Percentiles rank a stretch among this genome's conserved stretches.
These are phyloP conservation scores for Elymus sibiricus DNA, from an alignment of 176 grass and related monocot genomes.

Conservation along the genomic window DNA sequence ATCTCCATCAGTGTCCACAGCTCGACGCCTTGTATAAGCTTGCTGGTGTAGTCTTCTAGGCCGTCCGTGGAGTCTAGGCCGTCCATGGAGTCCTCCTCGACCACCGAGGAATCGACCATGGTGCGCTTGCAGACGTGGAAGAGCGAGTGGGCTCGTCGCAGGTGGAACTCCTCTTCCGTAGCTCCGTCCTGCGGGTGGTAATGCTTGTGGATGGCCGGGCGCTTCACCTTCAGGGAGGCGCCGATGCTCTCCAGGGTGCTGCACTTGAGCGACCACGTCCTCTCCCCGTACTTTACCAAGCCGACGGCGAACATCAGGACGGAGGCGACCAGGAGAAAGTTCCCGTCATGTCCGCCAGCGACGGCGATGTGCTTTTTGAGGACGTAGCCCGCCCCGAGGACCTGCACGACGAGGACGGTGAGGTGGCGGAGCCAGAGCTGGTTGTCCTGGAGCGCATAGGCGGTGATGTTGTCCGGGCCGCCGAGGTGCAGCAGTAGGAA, in stretches of 20 bases:
- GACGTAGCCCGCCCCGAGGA: not conserved
- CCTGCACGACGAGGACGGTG: not conserved
- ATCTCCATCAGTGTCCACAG: constrained; percentile 7
- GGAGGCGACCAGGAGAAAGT: not conserved
- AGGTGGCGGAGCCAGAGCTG: constrained; percentile 13
- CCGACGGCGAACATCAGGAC: not conserved
- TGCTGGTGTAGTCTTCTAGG: not conserved
- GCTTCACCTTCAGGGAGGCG: not conserved
- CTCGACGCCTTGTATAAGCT: not conserved
- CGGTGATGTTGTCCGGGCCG: constrained; percentile 7
- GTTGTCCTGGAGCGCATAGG: not conserved
- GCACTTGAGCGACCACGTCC: not conserved
- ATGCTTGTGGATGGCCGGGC: not conserved
- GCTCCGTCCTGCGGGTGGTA: not conserved
- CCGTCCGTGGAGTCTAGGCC: not conserved
- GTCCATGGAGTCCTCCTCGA: not conserved
- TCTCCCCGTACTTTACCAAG: not conserved
- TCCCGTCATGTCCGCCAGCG: fast-evolving
- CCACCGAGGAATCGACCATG: not conserved
- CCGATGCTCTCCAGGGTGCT: not conserved
- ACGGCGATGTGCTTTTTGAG: not conserved
- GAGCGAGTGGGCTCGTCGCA: not conserved
- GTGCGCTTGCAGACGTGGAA: not conserved
- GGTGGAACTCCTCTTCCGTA: not conserved
- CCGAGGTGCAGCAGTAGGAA: not conserved